phyloP scores from a whole-genome alignment of 345 rosid species.

The Syzygium aromaticum region DNA sequence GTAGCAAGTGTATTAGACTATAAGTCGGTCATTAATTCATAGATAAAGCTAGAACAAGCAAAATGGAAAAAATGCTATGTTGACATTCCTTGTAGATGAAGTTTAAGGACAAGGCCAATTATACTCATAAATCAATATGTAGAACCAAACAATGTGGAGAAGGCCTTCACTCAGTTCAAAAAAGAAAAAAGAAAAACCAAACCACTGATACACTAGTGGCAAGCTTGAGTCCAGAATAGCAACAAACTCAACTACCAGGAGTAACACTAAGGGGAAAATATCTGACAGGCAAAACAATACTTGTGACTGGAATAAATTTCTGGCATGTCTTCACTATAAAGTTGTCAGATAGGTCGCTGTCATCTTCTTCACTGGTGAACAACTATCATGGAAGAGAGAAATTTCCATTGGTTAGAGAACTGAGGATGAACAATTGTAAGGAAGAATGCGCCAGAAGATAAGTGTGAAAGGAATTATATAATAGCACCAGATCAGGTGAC shows the following conservation, averaged over 20 bases:
- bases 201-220: background rate
- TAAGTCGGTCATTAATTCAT: background rate
- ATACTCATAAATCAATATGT: background rate
- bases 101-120: background rate
- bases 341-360: slow-evolving; percentile 68
- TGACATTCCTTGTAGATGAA: background rate
- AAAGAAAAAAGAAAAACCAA: background rate
- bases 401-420: background rate
- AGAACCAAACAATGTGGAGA: background rate
- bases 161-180: background rate
- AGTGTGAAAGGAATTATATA: background rate
- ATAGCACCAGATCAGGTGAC: background rate
- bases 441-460: background rate
- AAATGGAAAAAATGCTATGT: background rate
- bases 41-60: background rate
- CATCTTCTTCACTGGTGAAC: slow-evolving; percentile 77
- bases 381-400: slow-evolving; percentile 31
- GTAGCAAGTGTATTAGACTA: background rate
- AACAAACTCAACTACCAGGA: background rate
- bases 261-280: background rate
- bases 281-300: slow-evolving; percentile 31
- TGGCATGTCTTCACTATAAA: slow-evolving; percentile 91
- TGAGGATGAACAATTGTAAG: slow-evolving; percentile 1
- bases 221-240: background rate
- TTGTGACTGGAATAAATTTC: slow-evolving; percentile 83